Base-by-base conservation (phyloP, 1,284 basidiomycete genomes). In the Puccinia horiana region DNA sequence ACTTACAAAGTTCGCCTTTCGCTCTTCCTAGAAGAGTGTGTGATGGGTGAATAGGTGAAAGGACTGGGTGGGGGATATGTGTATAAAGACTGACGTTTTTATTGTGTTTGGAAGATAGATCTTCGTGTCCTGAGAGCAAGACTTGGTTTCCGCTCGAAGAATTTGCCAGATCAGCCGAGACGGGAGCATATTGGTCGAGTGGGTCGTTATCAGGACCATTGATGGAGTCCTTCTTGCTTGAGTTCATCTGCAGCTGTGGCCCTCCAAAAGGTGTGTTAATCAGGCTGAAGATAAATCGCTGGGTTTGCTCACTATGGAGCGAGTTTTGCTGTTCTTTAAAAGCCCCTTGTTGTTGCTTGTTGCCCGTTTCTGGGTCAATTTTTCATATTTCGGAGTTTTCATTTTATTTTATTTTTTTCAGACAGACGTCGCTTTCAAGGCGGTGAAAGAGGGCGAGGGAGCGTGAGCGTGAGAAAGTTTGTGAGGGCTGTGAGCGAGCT, bases 1-100 rank as follows among this genome's bases (percentile, higher is more conserved):
- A 69, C 65, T 12, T 47, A 75, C 73, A 40, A 54, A 58, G 11
- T 56, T 54, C 11, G 73, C 73, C 54, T 23, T 75, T 75, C 52
- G 49, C 26, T 58, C 73, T 11, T 49, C 69, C 69, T 70, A 32
- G 23, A 5, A 61, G 26, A 16, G 29, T 32, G 9, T 52, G 49
- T 52, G 12, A 52, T 11, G 8, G 12, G 49, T 20, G 49, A 52
- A 20, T 23, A 52, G 11, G 20, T 20, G 18, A 52, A 52, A 52
- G 20, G 49, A 14, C 18, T 4, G 49, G 18, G 49, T 14, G 4
- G 49, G 18, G 49, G 12, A 52, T 23, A 14, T 52, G 4, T 20
- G 18, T n/a, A n/a, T n/a, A 52, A 52, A 20, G 11, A 52, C 49
- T 52, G 8, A 20, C 49, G 18, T 52, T 52, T 52, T 52, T 52